Evolutionary conservation across 345 rosid genomes (phyloP).

Genomic region (Jatropha curcas): DNA sequence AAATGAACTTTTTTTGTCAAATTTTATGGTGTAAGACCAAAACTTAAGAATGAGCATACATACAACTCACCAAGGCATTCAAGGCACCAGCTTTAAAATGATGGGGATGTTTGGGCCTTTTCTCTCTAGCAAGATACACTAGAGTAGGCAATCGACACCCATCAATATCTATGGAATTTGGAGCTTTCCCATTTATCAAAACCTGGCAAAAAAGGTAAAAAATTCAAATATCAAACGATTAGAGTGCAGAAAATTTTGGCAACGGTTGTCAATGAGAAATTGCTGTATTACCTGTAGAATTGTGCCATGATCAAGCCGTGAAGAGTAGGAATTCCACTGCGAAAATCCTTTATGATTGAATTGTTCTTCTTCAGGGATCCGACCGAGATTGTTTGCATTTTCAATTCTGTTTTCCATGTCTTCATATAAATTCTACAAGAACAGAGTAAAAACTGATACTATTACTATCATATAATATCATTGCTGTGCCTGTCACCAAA

Average conservation of each 20-base stretch:
- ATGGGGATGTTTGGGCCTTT: slow-evolving; percentile 43
- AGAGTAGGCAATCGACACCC: slow-evolving; percentile 43
- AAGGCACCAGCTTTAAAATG: slow-evolving; percentile 59
- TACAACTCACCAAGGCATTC: slow-evolving; percentile 45
- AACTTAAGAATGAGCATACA: background rate
- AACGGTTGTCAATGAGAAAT: background rate
- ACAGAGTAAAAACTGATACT: background rate
- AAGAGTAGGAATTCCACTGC: slow-evolving; percentile 32
- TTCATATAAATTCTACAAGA: slow-evolving; percentile 30
- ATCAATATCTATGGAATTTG: slow-evolving; percentile 24
- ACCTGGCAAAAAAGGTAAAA: slow-evolving; percentile 1
- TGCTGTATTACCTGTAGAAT: slow-evolving; percentile 36
- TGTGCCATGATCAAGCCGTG: slow-evolving; percentile 36
- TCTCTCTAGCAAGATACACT: slow-evolving; percentile 49
- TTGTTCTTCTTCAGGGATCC: slow-evolving; percentile 25
- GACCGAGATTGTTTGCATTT: slow-evolving; percentile 25
- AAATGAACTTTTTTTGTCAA: too few species aligned
- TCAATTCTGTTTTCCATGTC: slow-evolving; percentile 32
- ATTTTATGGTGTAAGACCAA: background rate
- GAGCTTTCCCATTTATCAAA: slow-evolving; percentile 29
- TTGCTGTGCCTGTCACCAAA: too few species aligned
- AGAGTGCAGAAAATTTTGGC: background rate
- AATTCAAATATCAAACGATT: background rate
- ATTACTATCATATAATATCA: too few species aligned
- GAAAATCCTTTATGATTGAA: slow-evolving; percentile 33